Evolutionary conservation across 23 red algal species (phyloP), one percentile per base, ranked within the genome.

Genomic region (Agarophyton chilense): DNA sequence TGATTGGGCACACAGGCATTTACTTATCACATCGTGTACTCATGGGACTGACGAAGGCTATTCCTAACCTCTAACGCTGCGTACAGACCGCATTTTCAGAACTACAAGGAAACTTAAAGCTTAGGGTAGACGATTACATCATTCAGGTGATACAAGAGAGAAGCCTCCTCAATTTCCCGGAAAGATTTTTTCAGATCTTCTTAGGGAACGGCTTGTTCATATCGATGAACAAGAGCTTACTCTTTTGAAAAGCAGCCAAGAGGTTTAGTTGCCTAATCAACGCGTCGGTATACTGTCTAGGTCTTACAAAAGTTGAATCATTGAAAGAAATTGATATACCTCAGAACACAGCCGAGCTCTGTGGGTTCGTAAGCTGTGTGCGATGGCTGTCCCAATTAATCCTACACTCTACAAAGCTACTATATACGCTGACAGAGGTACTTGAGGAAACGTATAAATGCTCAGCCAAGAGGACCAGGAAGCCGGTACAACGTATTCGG

Each of bases 91-190:
- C 52, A 8, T 91, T 82, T 46, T 1, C 32, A 44, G 35, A 47
- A 18, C 61, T 90, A 13, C 74, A 75, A 36, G 62, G 82, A 10
- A 41, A 81, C 44, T 25, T 82, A 2, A 35, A 80, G 35, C 51
- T 61, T 1, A 58, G 72, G 70, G 42, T 89, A 44, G 84, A 78
- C 47, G 84, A 89, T 39, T 89, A 78, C 54, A 64, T 50, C 47
- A 42, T 81, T 9, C 46, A 91, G 22, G 77, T 76, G 0, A 42
- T 53, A 2, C 16, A 57, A 68, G 87, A 91, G 24, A 28, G 4
- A 16, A 55, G 2, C 1, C 62, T 91, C 5, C 29, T 91, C 0
- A 25, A 72, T 0, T 8, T 82, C 1, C 62, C 74, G 54, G 61
- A 87, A 44, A 8, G 51, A 61, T 73, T 71, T 64, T 87, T 87